Evolutionary conservation across 805 yeast species (phyloP).

Genomic region (Suhomyces vadensis): DNA sequence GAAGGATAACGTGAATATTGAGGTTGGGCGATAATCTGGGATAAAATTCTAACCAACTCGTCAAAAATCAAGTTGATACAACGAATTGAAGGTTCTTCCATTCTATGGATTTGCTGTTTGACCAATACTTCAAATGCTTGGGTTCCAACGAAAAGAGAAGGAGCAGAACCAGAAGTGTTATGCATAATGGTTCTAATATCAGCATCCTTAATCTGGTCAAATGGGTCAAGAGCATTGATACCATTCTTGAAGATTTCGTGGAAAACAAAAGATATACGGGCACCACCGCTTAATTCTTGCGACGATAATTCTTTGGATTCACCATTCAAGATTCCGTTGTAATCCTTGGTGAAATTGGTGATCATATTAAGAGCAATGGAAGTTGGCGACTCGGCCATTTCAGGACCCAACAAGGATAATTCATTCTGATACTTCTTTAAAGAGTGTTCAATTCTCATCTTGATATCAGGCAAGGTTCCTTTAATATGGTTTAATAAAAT

Average conservation of each 20-base stretch:
- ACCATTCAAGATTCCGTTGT: conserved; percentile 88
- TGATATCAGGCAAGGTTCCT: conserved; percentile 74
- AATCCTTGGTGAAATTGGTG: conserved; percentile 90
- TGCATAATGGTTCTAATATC: conserved; percentile 97
- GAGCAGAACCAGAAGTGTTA: conserved; percentile 93
- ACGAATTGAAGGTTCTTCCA: conserved; percentile 89
- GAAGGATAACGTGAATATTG: conserved; percentile 88
- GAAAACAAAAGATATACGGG: conserved; percentile 94
- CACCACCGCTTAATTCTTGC: conserved; percentile 94
- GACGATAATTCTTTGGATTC: conserved; percentile 86
- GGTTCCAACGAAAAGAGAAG: conserved; percentile 94
- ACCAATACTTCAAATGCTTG: conserved; percentile 86
- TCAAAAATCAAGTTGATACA: conserved; percentile 91
- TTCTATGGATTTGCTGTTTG: conserved; percentile 62
- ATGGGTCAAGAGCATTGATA: conserved; percentile 88
- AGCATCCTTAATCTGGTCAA: conserved; percentile 91
- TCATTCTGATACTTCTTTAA: conserved; percentile 73
- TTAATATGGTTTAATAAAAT: conserved; percentile 84
- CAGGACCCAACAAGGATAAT: conserved; percentile 76
- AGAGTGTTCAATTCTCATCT: conserved; percentile 69
- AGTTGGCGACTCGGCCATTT: conserved; percentile 83
- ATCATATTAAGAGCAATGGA: conserved; percentile 88
- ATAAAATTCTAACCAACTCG: conserved; percentile 86
- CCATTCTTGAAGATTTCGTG: conserved; percentile 96
- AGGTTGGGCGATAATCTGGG: conserved; percentile 75